These are phyloP conservation scores for Amylocystis lapponica DNA, from an alignment of 768 basidiomycete genomes.

Conservation along the genomic window DNA sequence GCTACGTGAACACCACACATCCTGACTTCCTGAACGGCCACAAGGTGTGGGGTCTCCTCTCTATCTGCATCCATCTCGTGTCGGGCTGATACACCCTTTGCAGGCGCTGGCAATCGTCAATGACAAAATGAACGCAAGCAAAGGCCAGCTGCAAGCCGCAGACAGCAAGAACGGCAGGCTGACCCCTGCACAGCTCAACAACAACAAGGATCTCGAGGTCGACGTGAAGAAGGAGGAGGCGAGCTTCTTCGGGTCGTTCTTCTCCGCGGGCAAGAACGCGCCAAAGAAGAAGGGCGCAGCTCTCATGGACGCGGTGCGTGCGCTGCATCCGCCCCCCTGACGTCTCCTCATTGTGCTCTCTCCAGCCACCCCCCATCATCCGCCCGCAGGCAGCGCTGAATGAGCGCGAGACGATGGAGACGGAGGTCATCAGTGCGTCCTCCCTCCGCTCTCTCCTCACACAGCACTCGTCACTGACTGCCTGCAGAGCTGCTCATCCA, in stretches of 20 bases:
- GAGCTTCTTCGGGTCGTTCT: conserved; percentile 96
- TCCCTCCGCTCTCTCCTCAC: not conserved
- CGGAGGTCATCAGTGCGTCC: conserved; percentile 94
- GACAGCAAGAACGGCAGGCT: conserved; percentile 73
- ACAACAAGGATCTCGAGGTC: conserved; percentile 91
- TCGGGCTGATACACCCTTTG: conserved; percentile 1
- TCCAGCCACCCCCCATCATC: conserved; percentile 77
- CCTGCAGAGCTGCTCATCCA: conserved; percentile 83
- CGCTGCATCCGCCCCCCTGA: conserved; percentile 26
- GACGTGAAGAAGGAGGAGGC: conserved; percentile 84
- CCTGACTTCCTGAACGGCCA: conserved; percentile 98
- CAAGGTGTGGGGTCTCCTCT: conserved; percentile 43
- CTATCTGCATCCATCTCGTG: not conserved
- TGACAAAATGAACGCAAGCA: conserved; percentile 77
- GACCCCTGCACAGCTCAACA: conserved; percentile 66
- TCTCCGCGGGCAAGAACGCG: conserved; percentile 58
- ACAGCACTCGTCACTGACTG: not conserved
- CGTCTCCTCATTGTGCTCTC: conserved; percentile 4
- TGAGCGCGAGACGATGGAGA: conserved; percentile 97
- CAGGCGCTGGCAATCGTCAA: conserved; percentile 86
- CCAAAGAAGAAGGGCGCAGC: conserved; percentile 53
- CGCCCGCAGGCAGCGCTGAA: conserved; percentile 86
- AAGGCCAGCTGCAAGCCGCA: conserved; percentile 51
- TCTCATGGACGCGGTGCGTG: conserved; percentile 50
- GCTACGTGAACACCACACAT: conserved; percentile 98